Evolutionary conservation across 305 asterid genomes (phyloP).

Genomic region (Fraxinus baroniana): DNA sequence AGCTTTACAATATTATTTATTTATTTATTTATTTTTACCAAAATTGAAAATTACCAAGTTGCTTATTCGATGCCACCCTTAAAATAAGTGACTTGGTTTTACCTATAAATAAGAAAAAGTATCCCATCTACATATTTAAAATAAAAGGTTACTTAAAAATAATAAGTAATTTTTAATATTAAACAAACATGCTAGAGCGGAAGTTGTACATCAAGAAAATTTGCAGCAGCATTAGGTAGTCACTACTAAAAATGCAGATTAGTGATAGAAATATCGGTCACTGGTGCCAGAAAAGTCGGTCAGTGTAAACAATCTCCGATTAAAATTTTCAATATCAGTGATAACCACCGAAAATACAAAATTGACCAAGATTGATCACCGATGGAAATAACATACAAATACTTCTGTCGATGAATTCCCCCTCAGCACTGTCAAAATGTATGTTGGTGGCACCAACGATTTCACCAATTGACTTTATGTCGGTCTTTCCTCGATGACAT

Average conservation of each 20-base stretch:
- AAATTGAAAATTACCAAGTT: not conserved
- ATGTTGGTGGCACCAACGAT: not conserved
- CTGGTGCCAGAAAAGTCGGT: not conserved
- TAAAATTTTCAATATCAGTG: no score
- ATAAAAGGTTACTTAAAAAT: not conserved
- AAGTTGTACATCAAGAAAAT: not conserved
- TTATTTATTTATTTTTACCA: no score
- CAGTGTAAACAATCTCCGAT: not conserved
- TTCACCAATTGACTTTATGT: not conserved
- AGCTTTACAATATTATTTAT: no score
- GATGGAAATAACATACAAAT: not conserved
- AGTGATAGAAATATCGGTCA: not conserved
- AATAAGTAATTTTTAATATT: not conserved
- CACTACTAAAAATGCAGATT: not conserved
- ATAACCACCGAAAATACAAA: not conserved
- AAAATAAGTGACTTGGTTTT: no score
- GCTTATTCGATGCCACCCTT: not conserved
- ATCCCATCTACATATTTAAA: not conserved
- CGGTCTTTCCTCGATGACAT: not conserved
- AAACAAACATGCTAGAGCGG: not conserved
- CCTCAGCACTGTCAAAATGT: not conserved
- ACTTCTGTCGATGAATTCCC: not conserved
- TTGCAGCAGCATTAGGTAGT: not conserved
- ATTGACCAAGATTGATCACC: not conserved
- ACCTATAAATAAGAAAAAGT: not conserved